Evolutionary conservation across 192 early-diverging fungal species (phyloP).

Genomic region (Backusella circina): DNA sequence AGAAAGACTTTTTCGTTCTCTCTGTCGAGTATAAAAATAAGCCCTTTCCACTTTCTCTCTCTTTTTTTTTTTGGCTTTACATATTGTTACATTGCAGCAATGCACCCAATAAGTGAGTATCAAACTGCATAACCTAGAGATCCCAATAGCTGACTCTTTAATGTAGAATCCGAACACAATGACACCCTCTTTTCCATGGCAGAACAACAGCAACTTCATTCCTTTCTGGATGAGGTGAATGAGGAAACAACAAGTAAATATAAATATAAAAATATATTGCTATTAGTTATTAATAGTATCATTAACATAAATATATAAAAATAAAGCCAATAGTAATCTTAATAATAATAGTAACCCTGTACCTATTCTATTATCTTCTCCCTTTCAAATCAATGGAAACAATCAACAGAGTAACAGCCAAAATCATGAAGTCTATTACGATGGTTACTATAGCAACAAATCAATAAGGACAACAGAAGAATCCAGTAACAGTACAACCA

Average conservation of each 20-base stretch:
- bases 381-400: background rate
- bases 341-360: background rate
- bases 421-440: background rate
- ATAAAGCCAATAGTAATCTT: background rate
- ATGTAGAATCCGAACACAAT: background rate
- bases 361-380: background rate
- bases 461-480: background rate
- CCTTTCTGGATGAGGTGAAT: slow-evolving; percentile 8
- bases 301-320: background rate
- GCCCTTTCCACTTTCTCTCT: background rate
- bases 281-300: background rate
- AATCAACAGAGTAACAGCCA: too few relatives aligned
- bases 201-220: slow-evolving; percentile 11
- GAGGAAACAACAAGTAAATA: background rate
- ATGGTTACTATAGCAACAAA: background rate
- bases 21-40: background rate
- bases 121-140: background rate
- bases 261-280: background rate
- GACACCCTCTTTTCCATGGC: slow-evolving; percentile 2
- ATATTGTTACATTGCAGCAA: background rate
- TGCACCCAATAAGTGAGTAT: background rate
- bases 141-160: background rate
- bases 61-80: background rate
- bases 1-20: background rate
- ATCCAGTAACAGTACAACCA: background rate